Evolutionary conservation across 768 basidiomycete genomes (phyloP).

Genomic region (Boletus sp.): DNA sequence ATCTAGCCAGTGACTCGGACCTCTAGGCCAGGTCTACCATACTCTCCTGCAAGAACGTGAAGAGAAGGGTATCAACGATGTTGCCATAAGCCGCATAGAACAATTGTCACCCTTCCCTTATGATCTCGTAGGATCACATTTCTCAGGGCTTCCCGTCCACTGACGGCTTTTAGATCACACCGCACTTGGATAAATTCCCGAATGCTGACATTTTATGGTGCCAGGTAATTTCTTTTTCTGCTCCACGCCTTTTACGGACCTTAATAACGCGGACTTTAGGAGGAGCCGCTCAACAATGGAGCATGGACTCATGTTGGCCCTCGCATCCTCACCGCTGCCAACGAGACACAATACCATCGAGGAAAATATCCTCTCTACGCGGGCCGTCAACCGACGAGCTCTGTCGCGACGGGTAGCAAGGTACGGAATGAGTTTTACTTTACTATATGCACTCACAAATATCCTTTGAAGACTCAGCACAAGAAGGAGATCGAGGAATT

Average conservation of each 20-base stretch:
- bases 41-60: slow-evolving; percentile 87
- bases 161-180: slow-evolving; percentile 58
- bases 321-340: slow-evolving; percentile 89
- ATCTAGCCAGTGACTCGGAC: background rate
- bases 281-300: slow-evolving; percentile 96
- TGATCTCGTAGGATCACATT: slow-evolving; percentile 61
- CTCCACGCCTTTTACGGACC: background rate
- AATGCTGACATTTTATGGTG: slow-evolving; percentile 94
- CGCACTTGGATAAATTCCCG: slow-evolving; percentile 94
- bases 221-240: slow-evolving; percentile 47
- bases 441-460: background rate
- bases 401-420: slow-evolving; percentile 91
- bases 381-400: slow-evolving; percentile 88
- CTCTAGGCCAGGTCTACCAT: slow-evolving; percentile 87
- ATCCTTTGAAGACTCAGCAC: slow-evolving; percentile 56
- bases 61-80: slow-evolving; percentile 84
- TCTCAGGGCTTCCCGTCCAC: background rate
- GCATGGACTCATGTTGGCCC: slow-evolving; percentile 96
- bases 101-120: slow-evolving; percentile 98
- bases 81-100: slow-evolving; percentile 92
- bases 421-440: slow-evolving; percentile 35
- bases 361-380: slow-evolving; percentile 90
- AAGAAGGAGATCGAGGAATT: slow-evolving; percentile 89
- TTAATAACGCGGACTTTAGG: slow-evolving; percentile 38
- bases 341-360: slow-evolving; percentile 86